Conservation (phyloP, 164 flowering plant species). For the Macadamia tetraphylla region DNA sequence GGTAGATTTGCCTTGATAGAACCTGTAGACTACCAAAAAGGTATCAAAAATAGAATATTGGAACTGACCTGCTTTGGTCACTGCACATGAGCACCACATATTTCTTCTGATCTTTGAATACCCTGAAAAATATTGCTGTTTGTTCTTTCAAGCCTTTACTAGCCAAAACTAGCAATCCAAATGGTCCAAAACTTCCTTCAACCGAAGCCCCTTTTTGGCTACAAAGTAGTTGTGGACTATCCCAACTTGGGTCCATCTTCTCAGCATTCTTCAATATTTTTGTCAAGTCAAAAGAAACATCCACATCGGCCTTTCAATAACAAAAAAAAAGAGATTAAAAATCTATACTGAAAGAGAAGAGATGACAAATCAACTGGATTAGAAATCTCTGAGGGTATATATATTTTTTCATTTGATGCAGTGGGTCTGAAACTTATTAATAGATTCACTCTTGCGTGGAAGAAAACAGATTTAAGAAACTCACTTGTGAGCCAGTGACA, state of each 20-base stretch:
- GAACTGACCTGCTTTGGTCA: slow-evolving; percentile 29
- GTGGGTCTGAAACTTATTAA: no score
- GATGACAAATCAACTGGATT: no score
- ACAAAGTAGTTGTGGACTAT: slow-evolving; percentile 40
- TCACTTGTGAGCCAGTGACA: slow-evolving; percentile 37
- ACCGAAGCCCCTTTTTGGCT: slow-evolving; percentile 34
- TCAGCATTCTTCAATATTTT: slow-evolving; percentile 32
- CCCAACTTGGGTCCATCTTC: slow-evolving; percentile 33
- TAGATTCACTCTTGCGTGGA: neutral
- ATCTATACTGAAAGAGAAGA: no score
- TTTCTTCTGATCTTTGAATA: slow-evolving; percentile 36
- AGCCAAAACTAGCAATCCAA: slow-evolving; percentile 51
- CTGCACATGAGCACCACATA: slow-evolving; percentile 60
- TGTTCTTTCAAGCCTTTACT: slow-evolving; percentile 44
- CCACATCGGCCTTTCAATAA: slow-evolving; percentile 42
- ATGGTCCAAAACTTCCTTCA: slow-evolving; percentile 48
- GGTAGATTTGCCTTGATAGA: no score
- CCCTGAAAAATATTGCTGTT: slow-evolving; percentile 52
- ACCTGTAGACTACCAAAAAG: no score
- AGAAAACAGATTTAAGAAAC: neutral
- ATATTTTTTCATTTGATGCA: no score
- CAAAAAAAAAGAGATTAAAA: no score
- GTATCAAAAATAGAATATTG: no score
- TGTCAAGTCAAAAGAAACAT: slow-evolving; percentile 33
- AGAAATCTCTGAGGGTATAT: no score